Conservation (phyloP, 192 early-diverging fungal species). For the Mortierella antarctica region DNA sequence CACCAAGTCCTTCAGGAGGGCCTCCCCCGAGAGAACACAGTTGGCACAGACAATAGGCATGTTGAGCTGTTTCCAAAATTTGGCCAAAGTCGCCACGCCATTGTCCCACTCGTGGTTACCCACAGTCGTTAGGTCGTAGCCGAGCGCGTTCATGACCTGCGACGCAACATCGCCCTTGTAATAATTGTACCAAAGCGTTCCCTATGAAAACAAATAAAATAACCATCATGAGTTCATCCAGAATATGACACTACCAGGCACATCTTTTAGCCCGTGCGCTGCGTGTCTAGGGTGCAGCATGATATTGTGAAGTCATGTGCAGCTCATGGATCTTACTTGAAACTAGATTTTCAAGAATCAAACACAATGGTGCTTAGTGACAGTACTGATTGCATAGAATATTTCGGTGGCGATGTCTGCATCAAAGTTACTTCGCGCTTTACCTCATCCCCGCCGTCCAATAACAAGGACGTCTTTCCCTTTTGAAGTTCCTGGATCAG, state of each 20-base stretch:
- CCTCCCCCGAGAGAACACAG: slow-evolving; percentile 57
- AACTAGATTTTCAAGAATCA: not conserved
- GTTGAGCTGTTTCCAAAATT: slow-evolving; percentile 58
- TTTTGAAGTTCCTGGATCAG: slow-evolving; percentile 59
- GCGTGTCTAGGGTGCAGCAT: not conserved
- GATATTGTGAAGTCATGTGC: not conserved
- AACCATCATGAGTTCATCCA: not conserved
- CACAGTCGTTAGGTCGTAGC: slow-evolving; percentile 58
- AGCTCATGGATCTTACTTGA: slow-evolving; percentile 12
- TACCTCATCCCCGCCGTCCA: slow-evolving; percentile 78
- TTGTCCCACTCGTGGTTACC: slow-evolving; percentile 77
- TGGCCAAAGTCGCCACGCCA: slow-evolving; percentile 56
- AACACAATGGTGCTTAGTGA: not conserved
- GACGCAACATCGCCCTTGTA: slow-evolving; percentile 63
- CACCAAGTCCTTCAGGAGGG: slow-evolving; percentile 51
- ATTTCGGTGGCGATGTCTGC: not conserved
- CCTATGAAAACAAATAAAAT: not conserved
- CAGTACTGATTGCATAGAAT: not conserved
- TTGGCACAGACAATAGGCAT: slow-evolving; percentile 70
- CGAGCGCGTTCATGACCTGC: slow-evolving; percentile 70
- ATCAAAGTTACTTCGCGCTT: not conserved
- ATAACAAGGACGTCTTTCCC: slow-evolving; percentile 57
- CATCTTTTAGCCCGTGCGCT: not conserved
- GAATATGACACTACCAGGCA: not conserved
- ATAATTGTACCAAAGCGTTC: slow-evolving; percentile 70